phyloP scores from a whole-genome alignment of 768 basidiomycete genomes.

The Suillus subluteus region DNA sequence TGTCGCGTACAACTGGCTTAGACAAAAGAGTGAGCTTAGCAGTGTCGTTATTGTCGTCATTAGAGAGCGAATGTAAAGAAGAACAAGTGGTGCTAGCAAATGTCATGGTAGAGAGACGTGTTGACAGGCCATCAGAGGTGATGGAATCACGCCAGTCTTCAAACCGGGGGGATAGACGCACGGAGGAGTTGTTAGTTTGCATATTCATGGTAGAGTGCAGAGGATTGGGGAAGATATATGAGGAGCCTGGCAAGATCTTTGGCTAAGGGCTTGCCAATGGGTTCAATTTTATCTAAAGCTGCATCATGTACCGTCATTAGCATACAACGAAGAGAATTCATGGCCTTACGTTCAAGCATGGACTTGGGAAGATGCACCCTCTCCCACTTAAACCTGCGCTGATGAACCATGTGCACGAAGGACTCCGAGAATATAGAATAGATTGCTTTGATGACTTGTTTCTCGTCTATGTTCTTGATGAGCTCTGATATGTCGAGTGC shows the following conservation, averaged over 20 bases:
- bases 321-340: background rate
- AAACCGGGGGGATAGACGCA: background rate
- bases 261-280: background rate
- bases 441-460: background rate
- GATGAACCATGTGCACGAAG: background rate
- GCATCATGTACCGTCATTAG: background rate
- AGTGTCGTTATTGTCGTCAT: background rate
- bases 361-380: background rate
- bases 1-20: background rate
- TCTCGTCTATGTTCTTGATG: background rate
- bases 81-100: background rate
- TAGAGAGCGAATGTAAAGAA: background rate
- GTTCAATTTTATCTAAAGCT: background rate
- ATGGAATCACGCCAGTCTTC: background rate
- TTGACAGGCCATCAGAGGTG: background rate
- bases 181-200: background rate
- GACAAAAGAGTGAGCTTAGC: background rate
- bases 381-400: background rate
- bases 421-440: background rate
- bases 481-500: background rate
- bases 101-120: background rate
- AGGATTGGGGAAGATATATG: background rate
- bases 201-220: background rate
- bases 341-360: background rate
- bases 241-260: background rate